Conservation (phyloP, 164 flowering plant species). For the Chimonanthus salicifolius region DNA sequence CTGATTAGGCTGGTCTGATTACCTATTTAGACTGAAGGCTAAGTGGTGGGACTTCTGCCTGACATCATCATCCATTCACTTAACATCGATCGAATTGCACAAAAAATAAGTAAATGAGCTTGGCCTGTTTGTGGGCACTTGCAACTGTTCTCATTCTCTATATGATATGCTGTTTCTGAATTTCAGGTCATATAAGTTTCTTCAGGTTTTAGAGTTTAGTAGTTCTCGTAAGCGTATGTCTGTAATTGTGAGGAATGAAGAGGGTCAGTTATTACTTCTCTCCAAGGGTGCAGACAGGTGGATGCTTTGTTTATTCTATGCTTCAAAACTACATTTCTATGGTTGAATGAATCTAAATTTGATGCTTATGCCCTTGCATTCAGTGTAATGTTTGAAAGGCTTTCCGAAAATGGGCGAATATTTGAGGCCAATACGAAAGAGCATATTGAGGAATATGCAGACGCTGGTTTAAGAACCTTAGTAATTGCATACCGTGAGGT, state of each 20-base stretch:
- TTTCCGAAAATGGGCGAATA: slow-evolving; percentile 37
- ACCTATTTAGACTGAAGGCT: too few relatives aligned
- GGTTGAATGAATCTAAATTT: slow-evolving; percentile 2
- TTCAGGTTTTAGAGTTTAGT: slow-evolving; percentile 74
- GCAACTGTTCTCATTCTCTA: slow-evolving; percentile 4
- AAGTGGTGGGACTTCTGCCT: not conserved
- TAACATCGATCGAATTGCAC: too few relatives aligned
- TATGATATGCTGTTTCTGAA: slow-evolving; percentile 8
- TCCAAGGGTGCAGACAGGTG: slow-evolving; percentile 96
- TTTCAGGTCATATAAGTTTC: slow-evolving; percentile 66
- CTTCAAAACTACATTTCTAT: not conserved
- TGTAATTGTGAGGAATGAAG: slow-evolving; percentile 28
- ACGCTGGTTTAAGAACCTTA: slow-evolving; percentile 77
- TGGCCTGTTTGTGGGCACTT: not conserved
- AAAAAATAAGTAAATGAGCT: not conserved
- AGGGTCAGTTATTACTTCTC: slow-evolving; percentile 54
- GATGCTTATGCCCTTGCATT: slow-evolving; percentile 3
- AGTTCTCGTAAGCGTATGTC: slow-evolving; percentile 92
- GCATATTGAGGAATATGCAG: slow-evolving; percentile 58
- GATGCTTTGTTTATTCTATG: slow-evolving; percentile 6
- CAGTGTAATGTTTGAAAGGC: slow-evolving; percentile 83
- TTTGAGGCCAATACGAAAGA: slow-evolving; percentile 56
- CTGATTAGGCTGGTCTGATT: too few relatives aligned
- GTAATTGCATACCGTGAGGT: slow-evolving; percentile 72
- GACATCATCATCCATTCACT: not conserved